Evolutionary conservation across 2,329 filamentous ascomycete genomes (phyloP).

Genomic region (Cladorrhinum sp.): DNA sequence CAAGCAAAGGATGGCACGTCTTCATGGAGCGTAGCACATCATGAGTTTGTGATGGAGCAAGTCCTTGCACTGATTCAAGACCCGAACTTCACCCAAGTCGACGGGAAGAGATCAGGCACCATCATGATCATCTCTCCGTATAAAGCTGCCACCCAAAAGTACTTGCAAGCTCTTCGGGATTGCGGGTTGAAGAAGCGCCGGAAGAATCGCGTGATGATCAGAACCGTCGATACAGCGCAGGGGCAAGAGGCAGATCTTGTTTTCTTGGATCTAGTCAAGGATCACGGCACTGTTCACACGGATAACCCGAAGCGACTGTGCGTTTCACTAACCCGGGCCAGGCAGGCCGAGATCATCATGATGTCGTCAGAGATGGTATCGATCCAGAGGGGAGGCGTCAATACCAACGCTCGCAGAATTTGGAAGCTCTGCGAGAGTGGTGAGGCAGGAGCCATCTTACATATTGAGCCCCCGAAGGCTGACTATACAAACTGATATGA

Average conservation of each 20-base stretch:
- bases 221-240: conserved; percentile 46
- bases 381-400: background rate
- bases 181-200: conserved; percentile 27
- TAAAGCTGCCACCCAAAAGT: conserved; percentile 37
- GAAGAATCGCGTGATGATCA: conserved; percentile 34
- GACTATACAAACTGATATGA: background rate
- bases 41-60: background rate
- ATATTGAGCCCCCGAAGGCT: background rate
- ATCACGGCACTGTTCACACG: conserved; percentile 38
- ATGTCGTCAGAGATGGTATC: conserved; percentile 39
- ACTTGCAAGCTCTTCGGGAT: conserved; percentile 24
- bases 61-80: background rate
- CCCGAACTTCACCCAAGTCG: conserved; percentile 13
- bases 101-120: conserved; percentile 30
- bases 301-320: conserved; percentile 44
- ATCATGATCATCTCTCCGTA: conserved; percentile 47
- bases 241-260: conserved; percentile 49
- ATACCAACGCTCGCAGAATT: background rate
- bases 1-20: background rate
- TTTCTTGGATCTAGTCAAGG: conserved; percentile 46
- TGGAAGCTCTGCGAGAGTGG: background rate
- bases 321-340: conserved; percentile 44
- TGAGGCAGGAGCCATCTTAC: background rate
- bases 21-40: background rate
- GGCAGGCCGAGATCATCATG: conserved; percentile 44